These are phyloP conservation scores for Fusarium virguliforme DNA, from an alignment of 2,329 filamentous ascomycete genomes.

Conservation along the genomic window DNA sequence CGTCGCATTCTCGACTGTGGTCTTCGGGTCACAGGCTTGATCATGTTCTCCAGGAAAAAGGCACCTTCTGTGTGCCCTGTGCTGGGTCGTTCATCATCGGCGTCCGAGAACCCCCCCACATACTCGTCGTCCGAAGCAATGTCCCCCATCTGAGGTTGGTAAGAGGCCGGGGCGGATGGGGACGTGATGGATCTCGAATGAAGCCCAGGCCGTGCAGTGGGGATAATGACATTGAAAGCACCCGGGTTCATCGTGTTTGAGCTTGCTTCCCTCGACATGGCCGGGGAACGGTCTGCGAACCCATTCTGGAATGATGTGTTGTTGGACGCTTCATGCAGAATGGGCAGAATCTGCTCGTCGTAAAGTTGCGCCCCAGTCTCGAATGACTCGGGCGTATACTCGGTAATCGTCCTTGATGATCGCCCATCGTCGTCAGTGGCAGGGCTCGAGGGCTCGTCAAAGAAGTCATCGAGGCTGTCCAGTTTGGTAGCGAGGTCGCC, in stretches of 20 bases:
- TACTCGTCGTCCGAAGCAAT: constrained; percentile 84
- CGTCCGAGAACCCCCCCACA: constrained; percentile 83
- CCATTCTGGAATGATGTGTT: constrained; percentile 90
- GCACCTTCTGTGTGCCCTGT: constrained; percentile 62
- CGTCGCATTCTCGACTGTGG: constrained; percentile 64
- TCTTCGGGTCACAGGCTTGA: constrained; percentile 71
- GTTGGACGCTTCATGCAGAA: constrained; percentile 87
- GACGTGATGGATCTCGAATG: constrained; percentile 90
- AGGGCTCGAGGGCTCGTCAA: constrained; percentile 78
- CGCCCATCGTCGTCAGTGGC: constrained; percentile 72
- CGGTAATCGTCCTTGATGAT: constrained; percentile 75
- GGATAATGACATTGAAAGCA: constrained; percentile 66
- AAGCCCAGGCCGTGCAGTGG: constrained; percentile 72
- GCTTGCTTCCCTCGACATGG: constrained; percentile 73
- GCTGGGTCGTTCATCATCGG: constrained; percentile 71
- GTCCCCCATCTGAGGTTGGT: constrained; percentile 71
- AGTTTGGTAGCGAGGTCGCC: constrained; percentile 87
- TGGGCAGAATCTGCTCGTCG: constrained; percentile 92
- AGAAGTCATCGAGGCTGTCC: constrained; percentile 86
- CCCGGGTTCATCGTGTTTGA: constrained; percentile 76
- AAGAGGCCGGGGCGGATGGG: constrained; percentile 73
- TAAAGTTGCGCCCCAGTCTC: constrained; percentile 88
- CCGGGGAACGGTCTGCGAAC: constrained; percentile 81
- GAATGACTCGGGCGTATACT: constrained; percentile 76
- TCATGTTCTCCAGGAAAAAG: constrained; percentile 74